Percentiles rank a stretch among this genome's conserved stretches.
phyloP scores from a whole-genome alignment of 2,329 filamentous ascomycete species.

The Claviceps pazoutovae region DNA sequence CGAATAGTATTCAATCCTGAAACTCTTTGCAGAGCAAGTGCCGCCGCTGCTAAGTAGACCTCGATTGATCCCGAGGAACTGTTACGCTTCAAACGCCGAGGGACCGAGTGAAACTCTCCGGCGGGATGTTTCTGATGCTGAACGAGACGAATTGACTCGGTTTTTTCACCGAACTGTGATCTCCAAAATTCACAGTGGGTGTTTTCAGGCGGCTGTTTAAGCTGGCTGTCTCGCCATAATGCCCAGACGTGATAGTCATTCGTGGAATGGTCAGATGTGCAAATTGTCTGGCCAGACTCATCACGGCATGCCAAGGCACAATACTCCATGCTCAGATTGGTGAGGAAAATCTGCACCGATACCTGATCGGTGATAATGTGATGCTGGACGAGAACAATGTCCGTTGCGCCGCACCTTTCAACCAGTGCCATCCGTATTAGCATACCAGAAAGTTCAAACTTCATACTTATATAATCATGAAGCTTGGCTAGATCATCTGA shows the following conservation, averaged over 20 bases:
- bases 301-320: not conserved
- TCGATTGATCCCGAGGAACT: not conserved
- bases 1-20: not conserved
- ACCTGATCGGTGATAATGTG: not conserved
- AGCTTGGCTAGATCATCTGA: not conserved
- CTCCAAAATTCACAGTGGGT: not conserved
- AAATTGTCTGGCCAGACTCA: not conserved
- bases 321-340: not conserved
- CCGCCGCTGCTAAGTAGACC: not conserved
- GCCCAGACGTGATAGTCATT: not conserved
- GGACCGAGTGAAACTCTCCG: not conserved
- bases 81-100: not conserved
- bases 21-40: not conserved
- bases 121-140: not conserved
- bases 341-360: not conserved
- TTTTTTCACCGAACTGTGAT: not conserved
- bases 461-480: not conserved
- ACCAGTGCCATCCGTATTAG: not conserved
- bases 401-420: not conserved
- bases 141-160: not conserved
- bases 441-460: not conserved
- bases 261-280: not conserved
- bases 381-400: not conserved
- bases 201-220: not conserved
- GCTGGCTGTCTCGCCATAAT: not conserved